Conservation (phyloP, 2,329 filamentous ascomycete genomes). For the Hirsutella minnesotensis region DNA sequence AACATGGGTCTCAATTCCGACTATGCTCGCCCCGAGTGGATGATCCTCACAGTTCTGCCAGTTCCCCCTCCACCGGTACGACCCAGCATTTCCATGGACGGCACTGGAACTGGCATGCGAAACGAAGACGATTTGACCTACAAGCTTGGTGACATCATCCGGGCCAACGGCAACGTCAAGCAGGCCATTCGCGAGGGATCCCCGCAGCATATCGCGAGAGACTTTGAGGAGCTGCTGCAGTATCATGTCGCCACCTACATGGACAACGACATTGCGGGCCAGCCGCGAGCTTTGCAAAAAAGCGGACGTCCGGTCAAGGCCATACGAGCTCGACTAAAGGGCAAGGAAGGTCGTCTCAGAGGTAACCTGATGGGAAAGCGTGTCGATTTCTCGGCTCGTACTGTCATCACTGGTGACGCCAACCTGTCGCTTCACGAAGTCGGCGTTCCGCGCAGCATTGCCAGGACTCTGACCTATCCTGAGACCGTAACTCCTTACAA, state of each 20-base stretch:
- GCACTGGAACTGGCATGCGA: slow-evolving; percentile 80
- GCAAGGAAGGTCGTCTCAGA: slow-evolving; percentile 94
- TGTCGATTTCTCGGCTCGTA: slow-evolving; percentile 98
- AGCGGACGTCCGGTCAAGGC: slow-evolving; percentile 94
- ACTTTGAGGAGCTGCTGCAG: slow-evolving; percentile 86
- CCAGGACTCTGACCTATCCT: slow-evolving; percentile 85
- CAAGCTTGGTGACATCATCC: slow-evolving; percentile 96
- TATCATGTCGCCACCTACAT: slow-evolving; percentile 99
- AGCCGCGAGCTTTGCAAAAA: slow-evolving; percentile 91
- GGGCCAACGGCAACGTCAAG: slow-evolving; percentile 89
- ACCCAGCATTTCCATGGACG: slow-evolving; percentile 94
- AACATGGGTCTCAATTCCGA: slow-evolving; percentile 89
- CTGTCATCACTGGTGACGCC: slow-evolving; percentile 97
- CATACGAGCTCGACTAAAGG: slow-evolving; percentile 93
- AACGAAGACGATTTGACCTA: slow-evolving; percentile 99
- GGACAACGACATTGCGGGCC: slow-evolving; percentile 97
- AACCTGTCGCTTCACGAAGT: slow-evolving; percentile 96
- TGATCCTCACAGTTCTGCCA: slow-evolving; percentile 89
- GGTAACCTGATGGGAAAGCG: slow-evolving; percentile 99
- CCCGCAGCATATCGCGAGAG: slow-evolving; percentile 77
- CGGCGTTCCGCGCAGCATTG: slow-evolving; percentile 88
- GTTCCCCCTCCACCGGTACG: slow-evolving; percentile 93
- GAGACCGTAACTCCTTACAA: slow-evolving; percentile 98
- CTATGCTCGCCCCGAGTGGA: slow-evolving; percentile 95
- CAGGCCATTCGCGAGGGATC: slow-evolving; percentile 86